Percentiles rank a stretch among this genome's conserved stretches.
phyloP scores from a whole-genome alignment of 352 stramenopile species.

The Phytophthora fragariaefolia region DNA sequence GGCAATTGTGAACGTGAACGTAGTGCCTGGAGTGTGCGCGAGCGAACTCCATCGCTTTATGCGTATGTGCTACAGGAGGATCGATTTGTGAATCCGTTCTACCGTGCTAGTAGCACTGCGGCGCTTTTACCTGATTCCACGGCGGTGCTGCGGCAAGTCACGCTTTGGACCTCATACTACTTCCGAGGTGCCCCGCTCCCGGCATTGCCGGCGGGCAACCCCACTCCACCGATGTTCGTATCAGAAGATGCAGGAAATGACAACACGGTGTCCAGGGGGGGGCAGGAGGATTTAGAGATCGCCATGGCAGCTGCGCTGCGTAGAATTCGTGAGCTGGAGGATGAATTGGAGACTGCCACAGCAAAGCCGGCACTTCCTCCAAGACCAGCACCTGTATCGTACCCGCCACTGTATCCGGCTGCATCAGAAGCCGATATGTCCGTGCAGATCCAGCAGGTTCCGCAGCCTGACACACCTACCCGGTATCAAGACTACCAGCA shows the following conservation, averaged over 20 bases:
- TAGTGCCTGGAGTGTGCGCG: slow-evolving; percentile 48
- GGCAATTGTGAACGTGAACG: slow-evolving; percentile 89
- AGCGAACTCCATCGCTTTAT: slow-evolving; percentile 79
- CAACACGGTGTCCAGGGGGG: slow-evolving; percentile 19
- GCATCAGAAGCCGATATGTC: slow-evolving; percentile 25
- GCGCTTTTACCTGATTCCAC: slow-evolving; percentile 64
- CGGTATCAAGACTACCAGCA: slow-evolving; percentile 15
- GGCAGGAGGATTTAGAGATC: slow-evolving; percentile 61
- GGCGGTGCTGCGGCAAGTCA: slow-evolving; percentile 71
- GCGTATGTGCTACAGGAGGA: slow-evolving; percentile 59
- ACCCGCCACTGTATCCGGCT: slow-evolving; percentile 38
- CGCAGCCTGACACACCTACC: slow-evolving; percentile 1
- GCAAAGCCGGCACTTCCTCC: slow-evolving; percentile 19
- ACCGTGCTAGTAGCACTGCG: slow-evolving; percentile 50
- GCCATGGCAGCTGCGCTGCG: slow-evolving; percentile 62
- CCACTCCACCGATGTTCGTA: slow-evolving; percentile 53
- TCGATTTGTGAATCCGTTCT: slow-evolving; percentile 78
- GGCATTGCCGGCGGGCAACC: slow-evolving; percentile 48
- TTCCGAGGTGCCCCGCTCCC: slow-evolving; percentile 64
- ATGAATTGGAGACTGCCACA: slow-evolving; percentile 45
- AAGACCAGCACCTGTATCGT: slow-evolving; percentile 31
- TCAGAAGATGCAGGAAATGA: slow-evolving; percentile 19
- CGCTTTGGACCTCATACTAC: slow-evolving; percentile 86
- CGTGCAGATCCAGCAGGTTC: slow-evolving; percentile 15
- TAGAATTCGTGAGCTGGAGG: slow-evolving; percentile 61